These are phyloP conservation scores for Sordariomycetes sp. DNA, from an alignment of 2,329 filamentous ascomycete species.

Conservation along the genomic window DNA sequence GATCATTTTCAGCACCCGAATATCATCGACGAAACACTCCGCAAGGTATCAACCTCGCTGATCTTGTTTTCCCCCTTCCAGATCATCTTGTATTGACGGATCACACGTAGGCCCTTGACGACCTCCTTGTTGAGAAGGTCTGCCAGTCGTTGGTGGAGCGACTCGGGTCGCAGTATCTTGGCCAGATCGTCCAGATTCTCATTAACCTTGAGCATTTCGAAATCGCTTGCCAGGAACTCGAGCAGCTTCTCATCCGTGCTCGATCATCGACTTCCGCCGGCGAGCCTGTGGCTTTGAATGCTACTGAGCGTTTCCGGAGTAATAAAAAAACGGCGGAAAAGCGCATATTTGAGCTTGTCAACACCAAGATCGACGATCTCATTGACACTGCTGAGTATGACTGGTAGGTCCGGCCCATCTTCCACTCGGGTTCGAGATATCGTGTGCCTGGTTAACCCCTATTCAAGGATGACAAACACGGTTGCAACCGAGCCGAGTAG, in stretches of 20 bases:
- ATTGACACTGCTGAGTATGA: conserved; percentile 97
- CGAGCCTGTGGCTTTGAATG: conserved; percentile 66
- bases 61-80: neutral
- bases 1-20: conserved; percentile 88
- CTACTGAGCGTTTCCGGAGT: conserved; percentile 75
- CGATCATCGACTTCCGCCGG: conserved; percentile 73
- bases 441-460: neutral
- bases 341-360: conserved; percentile 95
- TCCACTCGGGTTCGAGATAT: neutral
- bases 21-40: conserved; percentile 83
- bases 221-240: conserved; percentile 79
- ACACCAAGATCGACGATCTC: conserved; percentile 96
- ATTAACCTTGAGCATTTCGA: conserved; percentile 98
- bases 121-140: conserved; percentile 86
- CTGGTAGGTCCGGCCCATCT: conserved; percentile 43
- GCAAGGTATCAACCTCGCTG: conserved; percentile 50
- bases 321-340: conserved; percentile 97
- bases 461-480: conserved; percentile 37
- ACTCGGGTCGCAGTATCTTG: conserved; percentile 83
- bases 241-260: conserved; percentile 74
- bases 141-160: conserved; percentile 83
- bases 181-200: conserved; percentile 95
- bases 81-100: neutral
- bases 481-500: conserved; percentile 66
- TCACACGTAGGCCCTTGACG: conserved; percentile 65